Evolutionary conservation across 78 protist genomes (phyloP).

Genomic region (Dictyostelium firmibasis): DNA sequence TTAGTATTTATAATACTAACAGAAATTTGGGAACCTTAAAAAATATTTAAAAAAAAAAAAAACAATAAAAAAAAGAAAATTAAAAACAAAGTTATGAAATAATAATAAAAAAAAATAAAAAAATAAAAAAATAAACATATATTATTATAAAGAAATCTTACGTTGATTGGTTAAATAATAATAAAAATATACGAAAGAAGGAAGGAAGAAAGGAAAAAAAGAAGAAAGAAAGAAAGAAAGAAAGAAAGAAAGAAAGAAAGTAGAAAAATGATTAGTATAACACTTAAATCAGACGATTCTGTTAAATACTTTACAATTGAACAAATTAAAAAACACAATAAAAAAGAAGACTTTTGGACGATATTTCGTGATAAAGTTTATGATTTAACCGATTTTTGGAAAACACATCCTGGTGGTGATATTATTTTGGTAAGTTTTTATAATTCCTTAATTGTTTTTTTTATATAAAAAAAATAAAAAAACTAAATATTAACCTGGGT

Average conservation of each 20-base stretch:
- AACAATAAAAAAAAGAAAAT: too few species aligned
- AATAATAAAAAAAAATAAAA: too few species aligned
- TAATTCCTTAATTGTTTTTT: too few species aligned
- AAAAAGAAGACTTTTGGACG: conserved; percentile 74
- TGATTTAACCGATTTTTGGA: conserved; percentile 84
- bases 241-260: not conserved
- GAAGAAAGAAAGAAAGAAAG: not conserved
- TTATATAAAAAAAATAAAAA: not conserved
- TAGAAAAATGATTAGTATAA: not conserved
- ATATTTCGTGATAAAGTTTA: conserved; percentile 84
- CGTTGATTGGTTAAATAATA: too few species aligned
- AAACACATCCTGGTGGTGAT: conserved; percentile 91
- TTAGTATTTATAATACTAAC: too few species aligned
- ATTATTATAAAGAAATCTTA: too few species aligned
- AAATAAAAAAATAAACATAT: too few species aligned
- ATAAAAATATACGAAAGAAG: too few species aligned
- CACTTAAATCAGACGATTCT: not conserved
- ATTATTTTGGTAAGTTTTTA: conserved; percentile 65
- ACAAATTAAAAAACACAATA: conserved; percentile 81
- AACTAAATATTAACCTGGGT: too few species aligned
- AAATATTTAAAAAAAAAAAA: too few species aligned
- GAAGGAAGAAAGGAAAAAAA: not conserved
- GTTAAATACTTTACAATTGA: conserved; percentile 43
- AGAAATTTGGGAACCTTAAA: too few species aligned
- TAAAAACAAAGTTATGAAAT: too few species aligned